Percentiles rank a stretch among this genome's conserved stretches.
Conservation (phyloP, 116 monocot species). For the Trichopus zeylanicus region DNA sequence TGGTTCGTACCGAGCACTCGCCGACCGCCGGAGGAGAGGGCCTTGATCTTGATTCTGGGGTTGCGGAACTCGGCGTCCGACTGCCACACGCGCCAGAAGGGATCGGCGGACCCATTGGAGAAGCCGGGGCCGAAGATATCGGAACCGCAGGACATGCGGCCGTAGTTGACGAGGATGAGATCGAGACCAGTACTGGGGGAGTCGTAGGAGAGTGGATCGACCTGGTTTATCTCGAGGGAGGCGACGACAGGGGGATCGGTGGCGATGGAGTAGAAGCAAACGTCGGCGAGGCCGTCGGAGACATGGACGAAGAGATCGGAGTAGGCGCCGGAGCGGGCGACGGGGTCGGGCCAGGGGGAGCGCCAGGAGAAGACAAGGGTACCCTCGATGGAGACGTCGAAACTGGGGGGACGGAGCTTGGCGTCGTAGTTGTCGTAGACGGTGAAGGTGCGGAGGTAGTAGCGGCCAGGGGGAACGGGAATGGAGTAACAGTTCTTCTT, state of each 20-base stretch:
- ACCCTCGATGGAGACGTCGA: slow-evolving; percentile 78
- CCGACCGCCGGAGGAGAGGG: slow-evolving; percentile 38
- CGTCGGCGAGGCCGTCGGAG: slow-evolving; percentile 31
- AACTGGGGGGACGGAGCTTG: slow-evolving; percentile 59
- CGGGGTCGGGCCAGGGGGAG: slow-evolving; percentile 76
- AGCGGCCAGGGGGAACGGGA: slow-evolving; percentile 62
- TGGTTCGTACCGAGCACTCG: slow-evolving; percentile 39
- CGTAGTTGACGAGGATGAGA: slow-evolving; percentile 79
- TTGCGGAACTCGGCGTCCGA: slow-evolving; percentile 47
- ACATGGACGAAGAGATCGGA: slow-evolving; percentile 63
- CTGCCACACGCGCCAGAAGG: slow-evolving; percentile 80
- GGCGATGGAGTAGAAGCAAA: slow-evolving; percentile 92
- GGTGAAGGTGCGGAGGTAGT: slow-evolving; percentile 86
- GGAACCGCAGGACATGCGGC: slow-evolving; percentile 64
- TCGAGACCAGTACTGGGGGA: slow-evolving; percentile 34
- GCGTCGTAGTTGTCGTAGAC: slow-evolving; percentile 97
- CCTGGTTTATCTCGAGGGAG: slow-evolving; percentile 59
- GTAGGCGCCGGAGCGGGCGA: slow-evolving; percentile 65
- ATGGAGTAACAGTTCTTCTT: slow-evolving; percentile 95
- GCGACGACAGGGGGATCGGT: slow-evolving; percentile 86
- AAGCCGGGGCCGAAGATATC: slow-evolving; percentile 75
- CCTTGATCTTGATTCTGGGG: slow-evolving; percentile 20
- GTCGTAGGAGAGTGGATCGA: slow-evolving; percentile 73
- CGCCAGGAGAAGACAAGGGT: slow-evolving; percentile 81
- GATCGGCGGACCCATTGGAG: slow-evolving; percentile 52